These are phyloP conservation scores for Didymella lethalis DNA, from an alignment of 2,329 filamentous ascomycete genomes.

Conservation along the genomic window DNA sequence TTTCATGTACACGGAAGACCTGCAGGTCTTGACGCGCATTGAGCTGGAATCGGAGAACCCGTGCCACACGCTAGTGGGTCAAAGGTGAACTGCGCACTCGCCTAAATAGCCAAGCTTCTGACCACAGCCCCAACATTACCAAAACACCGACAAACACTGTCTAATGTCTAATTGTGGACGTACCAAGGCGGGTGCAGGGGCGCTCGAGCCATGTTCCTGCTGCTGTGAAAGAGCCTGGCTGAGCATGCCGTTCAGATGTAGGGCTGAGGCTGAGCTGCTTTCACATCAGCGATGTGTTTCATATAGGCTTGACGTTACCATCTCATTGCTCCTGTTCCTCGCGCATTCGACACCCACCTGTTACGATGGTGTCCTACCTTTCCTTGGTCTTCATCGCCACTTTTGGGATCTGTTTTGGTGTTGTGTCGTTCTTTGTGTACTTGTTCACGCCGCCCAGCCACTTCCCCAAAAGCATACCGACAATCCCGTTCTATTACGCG, in stretches of 20 bases:
- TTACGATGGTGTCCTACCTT: slow-evolving; percentile 35
- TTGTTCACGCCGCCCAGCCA: slow-evolving; percentile 39
- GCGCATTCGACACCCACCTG: slow-evolving; percentile 3
- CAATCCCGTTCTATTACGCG: slow-evolving; percentile 56
- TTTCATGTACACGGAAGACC: slow-evolving; percentile 12
- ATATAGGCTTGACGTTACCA: slow-evolving; percentile 27
- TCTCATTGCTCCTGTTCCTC: slow-evolving; percentile 7
- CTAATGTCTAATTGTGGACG: slow-evolving; percentile 33
- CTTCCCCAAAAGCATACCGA: slow-evolving; percentile 51
- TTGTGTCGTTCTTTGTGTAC: slow-evolving; percentile 34
- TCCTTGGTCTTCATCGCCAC: slow-evolving; percentile 34
- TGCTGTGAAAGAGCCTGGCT: slow-evolving; percentile 19
- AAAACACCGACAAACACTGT: slow-evolving; percentile 19
- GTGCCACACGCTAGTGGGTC: slow-evolving; percentile 18
- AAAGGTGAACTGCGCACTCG: slow-evolving; percentile 22
- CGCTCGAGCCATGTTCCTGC: slow-evolving; percentile 23
- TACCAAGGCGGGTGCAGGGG: slow-evolving; percentile 13
- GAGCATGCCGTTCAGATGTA: slow-evolving; percentile 14
- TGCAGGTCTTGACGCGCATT: slow-evolving; percentile 27
- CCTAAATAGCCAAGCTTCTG: slow-evolving; percentile 17
- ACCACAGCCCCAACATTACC: slow-evolving; percentile 24
- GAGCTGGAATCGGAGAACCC: slow-evolving; percentile 21
- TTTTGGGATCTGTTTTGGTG: slow-evolving; percentile 27
- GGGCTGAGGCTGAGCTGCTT: slow-evolving; percentile 18
- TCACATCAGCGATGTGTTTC: slow-evolving; percentile 17